A percentile compares a stretch with the other conserved stretches of the same genome.
phyloP scores from a whole-genome alignment of 805 yeast genomes.

The Wickerhamiella kazuoi region DNA sequence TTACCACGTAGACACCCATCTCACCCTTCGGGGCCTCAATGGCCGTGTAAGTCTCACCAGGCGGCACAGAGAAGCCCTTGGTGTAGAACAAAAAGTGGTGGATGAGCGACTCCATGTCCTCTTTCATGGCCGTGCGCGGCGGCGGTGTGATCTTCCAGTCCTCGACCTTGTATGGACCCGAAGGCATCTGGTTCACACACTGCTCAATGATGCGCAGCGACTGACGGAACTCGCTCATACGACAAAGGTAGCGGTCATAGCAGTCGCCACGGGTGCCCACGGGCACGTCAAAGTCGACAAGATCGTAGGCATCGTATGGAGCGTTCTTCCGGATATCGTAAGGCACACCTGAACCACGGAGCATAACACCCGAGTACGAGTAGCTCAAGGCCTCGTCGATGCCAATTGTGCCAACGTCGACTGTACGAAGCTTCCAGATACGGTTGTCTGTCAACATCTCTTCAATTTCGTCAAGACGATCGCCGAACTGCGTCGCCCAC shows the following conservation, averaged over 20 bases:
- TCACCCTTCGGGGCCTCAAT: slow-evolving; percentile 94
- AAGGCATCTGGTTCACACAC: slow-evolving; percentile 81
- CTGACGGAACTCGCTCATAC: slow-evolving; percentile 89
- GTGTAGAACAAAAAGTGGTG: slow-evolving; percentile 79
- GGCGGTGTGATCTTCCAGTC: slow-evolving; percentile 77
- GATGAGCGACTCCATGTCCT: slow-evolving; percentile 81
- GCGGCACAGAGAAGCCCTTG: slow-evolving; percentile 77
- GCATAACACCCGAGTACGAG: slow-evolving; percentile 71
- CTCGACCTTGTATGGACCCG: slow-evolving; percentile 81
- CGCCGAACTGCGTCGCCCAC: slow-evolving; percentile 96
- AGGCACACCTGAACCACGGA: slow-evolving; percentile 81
- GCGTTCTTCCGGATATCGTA: slow-evolving; percentile 71
- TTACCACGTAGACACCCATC: slow-evolving; percentile 77
- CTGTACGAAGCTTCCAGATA: slow-evolving; percentile 79
- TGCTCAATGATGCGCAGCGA: slow-evolving; percentile 76
- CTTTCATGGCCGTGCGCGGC: slow-evolving; percentile 66
- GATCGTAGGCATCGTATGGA: slow-evolving; percentile 80
- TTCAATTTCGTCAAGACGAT: slow-evolving; percentile 78
- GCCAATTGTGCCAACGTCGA: slow-evolving; percentile 60
- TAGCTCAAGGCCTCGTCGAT: slow-evolving; percentile 79
- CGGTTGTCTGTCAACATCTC: slow-evolving; percentile 79
- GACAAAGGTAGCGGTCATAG: slow-evolving; percentile 70
- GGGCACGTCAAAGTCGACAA: slow-evolving; percentile 71
- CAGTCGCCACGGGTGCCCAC: slow-evolving; percentile 83
- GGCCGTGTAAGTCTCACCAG: slow-evolving; percentile 79